phyloP scores from a whole-genome alignment of 2,329 filamentous ascomycete genomes.

The Colletotrichum tofieldiae region DNA sequence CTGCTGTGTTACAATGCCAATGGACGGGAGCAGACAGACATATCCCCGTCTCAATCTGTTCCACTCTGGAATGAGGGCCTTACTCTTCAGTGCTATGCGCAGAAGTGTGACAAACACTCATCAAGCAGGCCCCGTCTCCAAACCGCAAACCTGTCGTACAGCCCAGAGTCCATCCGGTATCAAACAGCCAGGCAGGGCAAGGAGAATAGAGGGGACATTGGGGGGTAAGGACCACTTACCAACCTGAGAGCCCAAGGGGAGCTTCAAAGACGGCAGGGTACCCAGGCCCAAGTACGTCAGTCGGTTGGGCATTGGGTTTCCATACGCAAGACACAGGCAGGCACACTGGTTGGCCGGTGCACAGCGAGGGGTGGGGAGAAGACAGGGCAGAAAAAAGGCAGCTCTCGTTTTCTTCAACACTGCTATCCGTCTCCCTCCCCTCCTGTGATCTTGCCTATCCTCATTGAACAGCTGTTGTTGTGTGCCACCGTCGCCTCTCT shows the following conservation, averaged over 20 bases:
- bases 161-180: not conserved
- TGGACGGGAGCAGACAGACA: constrained; percentile 6
- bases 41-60: not conserved
- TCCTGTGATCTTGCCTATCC: not conserved
- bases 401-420: constrained; percentile 4
- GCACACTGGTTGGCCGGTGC: constrained; percentile 15
- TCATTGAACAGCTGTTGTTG: not conserved
- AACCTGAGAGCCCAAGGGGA: not conserved
- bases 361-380: constrained; percentile 13
- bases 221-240: constrained; percentile 4
- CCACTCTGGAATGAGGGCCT: not conserved
- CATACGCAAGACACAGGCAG: constrained; percentile 13
- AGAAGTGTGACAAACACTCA: not conserved
- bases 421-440: not conserved
- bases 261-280: constrained; percentile 4
- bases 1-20: constrained; percentile 17
- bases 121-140: not conserved
- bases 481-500: not conserved
- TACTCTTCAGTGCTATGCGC: not conserved
- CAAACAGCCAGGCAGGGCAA: not conserved
- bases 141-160: not conserved
- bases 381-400: not conserved
- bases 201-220: constrained; percentile 5
- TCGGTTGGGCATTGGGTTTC: constrained; percentile 27
- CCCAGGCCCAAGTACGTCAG: constrained; percentile 25